Conservation (phyloP, 164 flowering plant genomes). For the Liriodendron chinense region DNA sequence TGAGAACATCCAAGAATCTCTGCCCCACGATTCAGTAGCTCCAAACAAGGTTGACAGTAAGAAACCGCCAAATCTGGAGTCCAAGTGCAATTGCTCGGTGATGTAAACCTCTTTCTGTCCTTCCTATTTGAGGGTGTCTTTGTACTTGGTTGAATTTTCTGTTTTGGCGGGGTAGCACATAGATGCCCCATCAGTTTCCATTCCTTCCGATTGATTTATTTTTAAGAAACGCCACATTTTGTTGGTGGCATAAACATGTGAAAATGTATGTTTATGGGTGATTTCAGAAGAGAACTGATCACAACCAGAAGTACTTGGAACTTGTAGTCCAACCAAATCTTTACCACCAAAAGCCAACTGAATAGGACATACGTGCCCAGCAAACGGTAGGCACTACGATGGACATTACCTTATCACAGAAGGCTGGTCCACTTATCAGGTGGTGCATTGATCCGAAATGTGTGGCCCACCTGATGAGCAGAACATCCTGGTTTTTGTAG, state of each 20-base stretch:
- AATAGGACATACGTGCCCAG: too few species aligned
- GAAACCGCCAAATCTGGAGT: conserved; percentile 74
- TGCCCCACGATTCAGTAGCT: neutral
- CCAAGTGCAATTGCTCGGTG: conserved; percentile 79
- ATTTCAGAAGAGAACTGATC: conserved; percentile 13
- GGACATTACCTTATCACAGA: too few species aligned
- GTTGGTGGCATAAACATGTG: conserved; percentile 40
- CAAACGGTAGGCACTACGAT: too few species aligned
- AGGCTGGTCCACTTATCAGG: too few species aligned
- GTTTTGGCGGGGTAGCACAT: conserved; percentile 24
- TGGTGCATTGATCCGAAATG: too few species aligned
- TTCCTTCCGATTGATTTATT: conserved; percentile 29
- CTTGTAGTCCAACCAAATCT: too few species aligned
- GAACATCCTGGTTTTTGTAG: too few species aligned
- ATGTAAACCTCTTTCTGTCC: conserved; percentile 40
- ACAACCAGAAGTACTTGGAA: too few species aligned
- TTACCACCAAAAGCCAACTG: too few species aligned
- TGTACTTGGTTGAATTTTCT: conserved; percentile 17
- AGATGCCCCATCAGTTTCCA: conserved; percentile 23
- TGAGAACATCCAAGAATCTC: neutral
- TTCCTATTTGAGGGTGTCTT: conserved; percentile 13
- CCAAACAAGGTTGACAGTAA: conserved; percentile 19
- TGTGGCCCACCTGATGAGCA: too few species aligned
- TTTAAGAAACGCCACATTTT: conserved; percentile 35
- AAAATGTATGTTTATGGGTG: conserved; percentile 27